Evolutionary conservation across 441 rosid genomes (phyloP), one percentile per base, ranked within the genome.

Genomic region (Sinapis alba): DNA sequence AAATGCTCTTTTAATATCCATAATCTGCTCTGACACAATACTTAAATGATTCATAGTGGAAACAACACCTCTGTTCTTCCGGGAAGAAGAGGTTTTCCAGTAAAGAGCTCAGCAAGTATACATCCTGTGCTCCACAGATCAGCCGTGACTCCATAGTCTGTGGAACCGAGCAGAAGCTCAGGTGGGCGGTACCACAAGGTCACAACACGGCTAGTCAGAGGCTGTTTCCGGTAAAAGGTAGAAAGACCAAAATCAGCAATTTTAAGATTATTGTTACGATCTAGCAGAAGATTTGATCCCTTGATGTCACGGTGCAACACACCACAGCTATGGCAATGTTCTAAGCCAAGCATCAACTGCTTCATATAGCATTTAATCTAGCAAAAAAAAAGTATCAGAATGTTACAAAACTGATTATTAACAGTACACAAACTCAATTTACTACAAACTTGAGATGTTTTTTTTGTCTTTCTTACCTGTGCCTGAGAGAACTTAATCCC

Each of bases 121-220:
- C 98, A 93, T 62, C 98, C 98, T 27, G 89, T 21, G 77, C 98
- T 91, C 98, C 98, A 93, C 45, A 93, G 82, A 83, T 93, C 98
- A 30, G 91, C 97, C 23, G 91, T 64, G 74, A 82, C 88, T 70
- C 91, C 97, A 76, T 93, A 93, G 73, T 85, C 83, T n/a, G 95
- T 89, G 51, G 98, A 80, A 32, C 98, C 98, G 38, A 93, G 95
- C 80, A 93, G 80, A 76, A 93, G 98, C 83, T 93, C 98, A 36
- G 97, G 97, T 11, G 98, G 98, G 51, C 97, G 84, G 65, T 93
- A 93, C 98, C 98, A 91, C 69, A 93, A 65, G 3, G 98, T 91
- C 72, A 93, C 97, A 4, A 93, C 98, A 30, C 98, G 95, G 78
- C 98, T 93, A 67, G 98, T 93, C 12, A 91, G 80, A 83, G 93